Conservation (phyloP, 164 flowering plant species). For the Tinospora cordifolia region DNA sequence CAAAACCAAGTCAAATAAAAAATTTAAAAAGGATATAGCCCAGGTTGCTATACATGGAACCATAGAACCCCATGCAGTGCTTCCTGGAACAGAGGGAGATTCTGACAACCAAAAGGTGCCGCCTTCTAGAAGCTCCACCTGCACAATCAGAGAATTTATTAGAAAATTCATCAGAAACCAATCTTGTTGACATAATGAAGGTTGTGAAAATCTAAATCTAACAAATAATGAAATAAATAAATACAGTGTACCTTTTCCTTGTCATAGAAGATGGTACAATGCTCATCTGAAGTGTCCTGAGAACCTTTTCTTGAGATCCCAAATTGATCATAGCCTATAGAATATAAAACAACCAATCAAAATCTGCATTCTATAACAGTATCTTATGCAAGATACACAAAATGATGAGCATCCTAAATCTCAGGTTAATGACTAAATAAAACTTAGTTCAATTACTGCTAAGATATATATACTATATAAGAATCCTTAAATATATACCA, state of each 20-base stretch:
- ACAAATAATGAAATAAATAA: background rate
- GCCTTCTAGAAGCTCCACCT: conserved; percentile 93
- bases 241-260: conserved; percentile 57
- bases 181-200: too few species aligned
- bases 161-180: too few species aligned
- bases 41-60: conserved; percentile 94
- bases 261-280: conserved; percentile 84
- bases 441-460: too few species aligned
- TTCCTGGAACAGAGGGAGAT: conserved; percentile 36
- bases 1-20: background rate
- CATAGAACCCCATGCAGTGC: conserved; percentile 81
- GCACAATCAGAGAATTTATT: conserved; percentile 7
- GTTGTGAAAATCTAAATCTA: too few species aligned
- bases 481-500: background rate
- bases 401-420: background rate
- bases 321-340: conserved; percentile 75
- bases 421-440: too few species aligned
- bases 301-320: conserved; percentile 23
- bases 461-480: background rate
- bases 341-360: background rate
- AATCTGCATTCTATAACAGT: background rate
- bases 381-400: background rate
- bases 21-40: conserved; percentile 74
- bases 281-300: conserved; percentile 29
- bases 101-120: conserved; percentile 58